Percentiles rank a stretch among this genome's conserved stretches.
Evolutionary conservation across 2,329 filamentous ascomycete genomes (phyloP).

Genomic region (Fusarium solani-melongenae): DNA sequence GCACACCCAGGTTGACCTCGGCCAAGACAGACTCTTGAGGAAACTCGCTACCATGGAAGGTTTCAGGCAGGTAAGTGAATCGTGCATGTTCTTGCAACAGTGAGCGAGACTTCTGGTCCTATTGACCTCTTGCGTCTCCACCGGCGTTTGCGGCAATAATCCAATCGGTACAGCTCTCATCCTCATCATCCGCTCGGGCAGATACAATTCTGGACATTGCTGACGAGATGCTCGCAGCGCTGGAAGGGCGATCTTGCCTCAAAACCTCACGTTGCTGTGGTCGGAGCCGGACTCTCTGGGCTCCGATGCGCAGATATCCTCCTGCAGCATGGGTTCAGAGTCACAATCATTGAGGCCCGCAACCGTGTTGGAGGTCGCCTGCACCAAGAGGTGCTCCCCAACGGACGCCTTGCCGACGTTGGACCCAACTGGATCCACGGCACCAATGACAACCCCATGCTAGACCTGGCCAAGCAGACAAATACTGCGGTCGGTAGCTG

Average conservation of each 20-base stretch:
- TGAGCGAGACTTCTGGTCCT: neutral
- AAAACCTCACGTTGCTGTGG: conserved; percentile 69
- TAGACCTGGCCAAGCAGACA: conserved; percentile 73
- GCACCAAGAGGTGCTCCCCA: conserved; percentile 60
- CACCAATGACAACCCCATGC: conserved; percentile 75
- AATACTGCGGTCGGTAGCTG: conserved; percentile 60
- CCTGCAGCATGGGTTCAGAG: conserved; percentile 70
- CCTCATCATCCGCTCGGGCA: conserved; percentile 9
- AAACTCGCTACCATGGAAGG: conserved; percentile 46
- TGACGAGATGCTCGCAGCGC: conserved; percentile 40
- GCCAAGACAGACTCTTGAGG: conserved; percentile 45
- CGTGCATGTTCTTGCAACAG: neutral
- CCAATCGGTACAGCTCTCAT: conserved; percentile 4
- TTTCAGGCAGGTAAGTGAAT: conserved; percentile 50
- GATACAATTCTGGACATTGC: conserved; percentile 33
- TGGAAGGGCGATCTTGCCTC: conserved; percentile 22
- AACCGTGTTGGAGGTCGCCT: conserved; percentile 75
- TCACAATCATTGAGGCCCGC: conserved; percentile 77
- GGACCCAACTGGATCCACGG: conserved; percentile 88
- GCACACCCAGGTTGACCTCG: conserved; percentile 48
- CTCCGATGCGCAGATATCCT: conserved; percentile 78
- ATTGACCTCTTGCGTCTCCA: conserved; percentile 1
- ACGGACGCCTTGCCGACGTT: conserved; percentile 63
- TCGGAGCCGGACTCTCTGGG: conserved; percentile 77
- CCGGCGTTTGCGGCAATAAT: neutral